Evolutionary conservation across 164 flowering plant species (phyloP).

Genomic region (Kalanchoe fedtschenkoi): DNA sequence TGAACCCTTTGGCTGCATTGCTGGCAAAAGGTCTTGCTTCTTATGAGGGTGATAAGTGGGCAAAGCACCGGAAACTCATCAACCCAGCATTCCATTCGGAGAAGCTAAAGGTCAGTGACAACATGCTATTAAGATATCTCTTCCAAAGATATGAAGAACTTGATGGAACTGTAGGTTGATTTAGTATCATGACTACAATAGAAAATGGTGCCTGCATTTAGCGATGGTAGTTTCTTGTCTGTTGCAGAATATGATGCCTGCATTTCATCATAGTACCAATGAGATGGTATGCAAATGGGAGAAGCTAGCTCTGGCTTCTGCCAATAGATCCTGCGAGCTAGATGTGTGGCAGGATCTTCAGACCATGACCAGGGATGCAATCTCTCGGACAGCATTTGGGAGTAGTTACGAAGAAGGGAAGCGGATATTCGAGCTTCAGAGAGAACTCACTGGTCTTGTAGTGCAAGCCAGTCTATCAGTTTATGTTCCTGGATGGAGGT

Average conservation of each 20-base stretch:
- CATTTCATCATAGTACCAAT: constrained; percentile 1
- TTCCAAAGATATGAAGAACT: too few relatives aligned
- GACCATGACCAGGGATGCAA: constrained; percentile 11
- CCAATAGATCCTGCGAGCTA: constrained; percentile 9
- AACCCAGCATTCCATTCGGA: constrained; percentile 42
- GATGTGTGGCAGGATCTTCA: constrained; percentile 14
- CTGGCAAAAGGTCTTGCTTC: constrained; percentile 15
- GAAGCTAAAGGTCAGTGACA: constrained; percentile 44
- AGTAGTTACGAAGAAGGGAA: constrained; percentile 17
- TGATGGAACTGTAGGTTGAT: too few relatives aligned
- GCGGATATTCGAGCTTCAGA: constrained; percentile 12
- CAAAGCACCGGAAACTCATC: constrained; percentile 34
- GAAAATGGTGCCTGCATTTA: too few relatives aligned
- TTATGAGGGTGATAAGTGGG: constrained; percentile 42
- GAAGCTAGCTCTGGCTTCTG: not conserved
- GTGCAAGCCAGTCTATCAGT: not conserved
- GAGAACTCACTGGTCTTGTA: constrained; percentile 1
- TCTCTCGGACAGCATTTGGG: constrained; percentile 17
- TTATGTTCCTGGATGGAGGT: constrained; percentile 22
- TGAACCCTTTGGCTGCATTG: constrained; percentile 12
- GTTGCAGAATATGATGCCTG: constrained; percentile 6
- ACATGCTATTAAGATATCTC: too few relatives aligned
- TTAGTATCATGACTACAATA: too few relatives aligned
- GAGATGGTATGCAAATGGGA: constrained; percentile 15
- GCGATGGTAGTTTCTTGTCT: not conserved